phyloP scores from a whole-genome alignment of 1,284 basidiomycete genomes.

The Naganishia cerealis region DNA sequence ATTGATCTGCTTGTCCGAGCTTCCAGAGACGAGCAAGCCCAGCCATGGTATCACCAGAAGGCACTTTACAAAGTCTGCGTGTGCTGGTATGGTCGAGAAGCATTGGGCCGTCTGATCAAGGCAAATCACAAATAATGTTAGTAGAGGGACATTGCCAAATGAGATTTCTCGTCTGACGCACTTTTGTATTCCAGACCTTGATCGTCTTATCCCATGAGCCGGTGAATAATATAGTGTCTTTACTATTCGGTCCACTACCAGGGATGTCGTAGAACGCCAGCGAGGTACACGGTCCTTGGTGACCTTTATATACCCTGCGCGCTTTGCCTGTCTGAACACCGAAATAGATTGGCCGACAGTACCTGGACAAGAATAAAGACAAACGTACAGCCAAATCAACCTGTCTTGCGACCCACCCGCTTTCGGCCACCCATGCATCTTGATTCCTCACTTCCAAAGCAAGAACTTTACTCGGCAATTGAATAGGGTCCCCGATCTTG shows the following conservation, averaged over 20 bases:
- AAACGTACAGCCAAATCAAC: conserved; percentile 30
- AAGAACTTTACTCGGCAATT: conserved; percentile 71
- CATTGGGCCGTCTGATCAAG: conserved; percentile 63
- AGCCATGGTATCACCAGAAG: conserved; percentile 68
- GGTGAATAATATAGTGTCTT: conserved; percentile 62
- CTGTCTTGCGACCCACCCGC: conserved; percentile 69
- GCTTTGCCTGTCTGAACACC: conserved; percentile 70
- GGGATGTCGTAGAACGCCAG: conserved; percentile 62
- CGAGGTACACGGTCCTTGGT: conserved; percentile 80
- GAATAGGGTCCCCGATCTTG: conserved; percentile 71
- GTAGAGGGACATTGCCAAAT: conserved; percentile 13
- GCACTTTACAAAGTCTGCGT: conserved; percentile 82
- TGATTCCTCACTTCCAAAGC: conserved; percentile 65
- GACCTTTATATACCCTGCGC: conserved; percentile 71
- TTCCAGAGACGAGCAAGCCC: conserved; percentile 73
- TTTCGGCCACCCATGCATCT: conserved; percentile 81
- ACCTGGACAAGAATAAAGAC: neutral
- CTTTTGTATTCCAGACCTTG: conserved; percentile 75
- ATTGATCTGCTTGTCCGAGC: conserved; percentile 85
- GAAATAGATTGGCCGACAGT: neutral
- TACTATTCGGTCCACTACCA: conserved; percentile 26
- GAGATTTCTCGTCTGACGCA: conserved; percentile 48
- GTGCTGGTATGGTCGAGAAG: conserved; percentile 71
- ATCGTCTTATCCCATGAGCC: conserved; percentile 90
- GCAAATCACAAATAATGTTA: neutral